phyloP scores from a whole-genome alignment of 2,329 filamentous ascomycete genomes.

The Fusarium virguliforme region DNA sequence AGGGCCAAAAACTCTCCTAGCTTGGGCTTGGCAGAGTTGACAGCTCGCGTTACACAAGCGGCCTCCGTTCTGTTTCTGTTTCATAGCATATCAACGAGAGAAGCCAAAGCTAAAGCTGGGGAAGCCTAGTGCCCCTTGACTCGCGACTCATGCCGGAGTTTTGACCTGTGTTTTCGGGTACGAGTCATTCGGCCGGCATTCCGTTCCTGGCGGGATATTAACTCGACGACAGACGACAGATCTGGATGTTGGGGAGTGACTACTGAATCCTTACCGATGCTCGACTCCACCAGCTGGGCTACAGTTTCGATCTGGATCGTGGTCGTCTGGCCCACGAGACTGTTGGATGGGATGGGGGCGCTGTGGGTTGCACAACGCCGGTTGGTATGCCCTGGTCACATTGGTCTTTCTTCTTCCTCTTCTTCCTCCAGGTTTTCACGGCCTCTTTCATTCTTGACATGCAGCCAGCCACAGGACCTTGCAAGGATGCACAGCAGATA shows the following conservation, averaged over 20 bases:
- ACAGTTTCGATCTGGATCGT: slow-evolving; percentile 4
- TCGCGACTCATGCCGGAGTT: neutral
- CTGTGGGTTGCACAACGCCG: slow-evolving; percentile 3
- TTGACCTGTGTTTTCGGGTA: neutral
- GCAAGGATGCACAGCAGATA: neutral
- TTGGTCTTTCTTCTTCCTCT: neutral
- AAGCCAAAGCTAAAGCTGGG: neutral
- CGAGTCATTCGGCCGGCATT: slow-evolving; percentile 17
- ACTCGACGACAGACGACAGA: slow-evolving; percentile 2
- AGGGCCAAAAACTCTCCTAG: slow-evolving; percentile 34
- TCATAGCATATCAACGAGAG: neutral
- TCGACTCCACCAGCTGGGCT: slow-evolving; percentile 1
- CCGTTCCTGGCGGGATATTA: neutral
- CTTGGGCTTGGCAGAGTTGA: slow-evolving; percentile 36
- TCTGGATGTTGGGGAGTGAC: neutral
- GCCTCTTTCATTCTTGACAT: neutral
- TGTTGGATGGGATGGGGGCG: neutral
- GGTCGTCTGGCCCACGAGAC: neutral
- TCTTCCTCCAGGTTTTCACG: slow-evolving; percentile 1
- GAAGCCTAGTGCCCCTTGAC: slow-evolving; percentile 10
- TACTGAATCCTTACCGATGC: neutral
- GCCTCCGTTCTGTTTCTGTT: slow-evolving; percentile 6
- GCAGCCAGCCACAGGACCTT: neutral
- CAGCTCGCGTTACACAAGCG: slow-evolving; percentile 30
- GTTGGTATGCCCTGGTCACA: slow-evolving; percentile 9